phyloP scores from a whole-genome alignment of 1,284 basidiomycete genomes.

The Puccinia novopanici region DNA sequence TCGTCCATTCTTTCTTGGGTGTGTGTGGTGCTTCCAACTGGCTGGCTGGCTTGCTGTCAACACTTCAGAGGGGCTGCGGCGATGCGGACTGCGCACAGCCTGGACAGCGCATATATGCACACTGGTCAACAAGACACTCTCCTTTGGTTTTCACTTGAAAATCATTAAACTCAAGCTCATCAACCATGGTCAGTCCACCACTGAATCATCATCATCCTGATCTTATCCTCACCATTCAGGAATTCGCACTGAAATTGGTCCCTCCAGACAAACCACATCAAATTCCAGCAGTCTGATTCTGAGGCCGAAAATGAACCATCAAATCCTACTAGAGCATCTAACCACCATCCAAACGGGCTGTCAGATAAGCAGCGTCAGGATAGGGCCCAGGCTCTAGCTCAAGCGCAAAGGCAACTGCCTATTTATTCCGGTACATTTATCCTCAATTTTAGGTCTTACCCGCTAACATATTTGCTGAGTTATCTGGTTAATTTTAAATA shows the following conservation, averaged over 20 bases:
- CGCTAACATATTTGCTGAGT: not conserved
- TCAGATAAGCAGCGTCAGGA: conserved; percentile 16
- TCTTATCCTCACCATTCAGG: not conserved
- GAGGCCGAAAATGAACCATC: not conserved
- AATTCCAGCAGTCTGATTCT: conserved; percentile 18
- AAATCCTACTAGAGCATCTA: no score
- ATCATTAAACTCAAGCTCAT: no score
- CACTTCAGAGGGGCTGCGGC: not conserved
- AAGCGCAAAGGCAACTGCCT: conserved; percentile 33
- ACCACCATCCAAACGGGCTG: not conserved
- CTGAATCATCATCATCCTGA: not conserved
- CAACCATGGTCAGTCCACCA: not conserved
- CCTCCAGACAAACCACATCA: not conserved
- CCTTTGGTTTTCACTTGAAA: no score
- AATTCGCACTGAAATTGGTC: not conserved
- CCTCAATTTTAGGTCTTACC: no score
- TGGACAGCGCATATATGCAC: not conserved
- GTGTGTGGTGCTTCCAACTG: not conserved
- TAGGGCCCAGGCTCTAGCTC: conserved; percentile 22
- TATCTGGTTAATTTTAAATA: no score
- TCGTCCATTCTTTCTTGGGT: conserved; percentile 7
- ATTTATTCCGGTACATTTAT: conserved; percentile 33
- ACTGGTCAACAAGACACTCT: no score
- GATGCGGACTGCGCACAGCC: not conserved
- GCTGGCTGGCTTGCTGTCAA: no score